A percentile compares a stretch with the other conserved stretches of the same genome.
phyloP scores from a whole-genome alignment of 495 filamentous ascomycete species.

The Hypoxylon fragiforme region DNA sequence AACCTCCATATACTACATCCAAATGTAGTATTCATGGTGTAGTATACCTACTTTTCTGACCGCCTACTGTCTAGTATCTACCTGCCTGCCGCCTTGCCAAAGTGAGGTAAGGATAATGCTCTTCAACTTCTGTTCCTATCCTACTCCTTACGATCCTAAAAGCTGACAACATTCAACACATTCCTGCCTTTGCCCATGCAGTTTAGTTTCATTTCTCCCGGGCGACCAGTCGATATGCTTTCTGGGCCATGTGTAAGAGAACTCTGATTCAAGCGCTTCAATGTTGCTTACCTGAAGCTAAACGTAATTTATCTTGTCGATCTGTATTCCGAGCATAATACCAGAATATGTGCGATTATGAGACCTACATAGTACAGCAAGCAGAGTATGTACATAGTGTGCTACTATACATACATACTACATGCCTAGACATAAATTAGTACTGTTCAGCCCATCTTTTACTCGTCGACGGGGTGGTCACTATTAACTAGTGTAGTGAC shows the following conservation, averaged over 20 bases:
- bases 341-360: slow-evolving; percentile 3
- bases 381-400: not conserved
- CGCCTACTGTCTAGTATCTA: too few species aligned
- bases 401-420: too few species aligned
- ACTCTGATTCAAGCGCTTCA: slow-evolving; percentile 30
- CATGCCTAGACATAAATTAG: not conserved
- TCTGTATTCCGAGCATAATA: slow-evolving; percentile 11
- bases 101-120: slow-evolving; percentile 12
- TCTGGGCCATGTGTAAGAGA: slow-evolving; percentile 11
- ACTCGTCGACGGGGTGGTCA: slow-evolving; percentile 6
- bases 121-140: slow-evolving; percentile 7
- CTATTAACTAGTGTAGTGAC: slow-evolving; percentile 8
- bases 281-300: slow-evolving; percentile 31
- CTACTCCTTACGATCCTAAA: slow-evolving; percentile 23
- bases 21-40: too few species aligned
- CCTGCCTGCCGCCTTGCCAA: slow-evolving; percentile 19
- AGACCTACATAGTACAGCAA: slow-evolving; percentile 5
- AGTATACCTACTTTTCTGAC: too few species aligned
- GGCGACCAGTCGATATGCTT: slow-evolving; percentile 24
- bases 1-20: too few species aligned
- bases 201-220: slow-evolving; percentile 30
- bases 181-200: slow-evolving; percentile 17
- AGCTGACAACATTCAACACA: slow-evolving; percentile 15
- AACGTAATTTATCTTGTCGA: slow-evolving; percentile 27
- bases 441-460: slow-evolving; percentile 12